These are phyloP conservation scores for Rhypophila decipiens DNA, from an alignment of 495 filamentous ascomycete species.

Conservation along the genomic window DNA sequence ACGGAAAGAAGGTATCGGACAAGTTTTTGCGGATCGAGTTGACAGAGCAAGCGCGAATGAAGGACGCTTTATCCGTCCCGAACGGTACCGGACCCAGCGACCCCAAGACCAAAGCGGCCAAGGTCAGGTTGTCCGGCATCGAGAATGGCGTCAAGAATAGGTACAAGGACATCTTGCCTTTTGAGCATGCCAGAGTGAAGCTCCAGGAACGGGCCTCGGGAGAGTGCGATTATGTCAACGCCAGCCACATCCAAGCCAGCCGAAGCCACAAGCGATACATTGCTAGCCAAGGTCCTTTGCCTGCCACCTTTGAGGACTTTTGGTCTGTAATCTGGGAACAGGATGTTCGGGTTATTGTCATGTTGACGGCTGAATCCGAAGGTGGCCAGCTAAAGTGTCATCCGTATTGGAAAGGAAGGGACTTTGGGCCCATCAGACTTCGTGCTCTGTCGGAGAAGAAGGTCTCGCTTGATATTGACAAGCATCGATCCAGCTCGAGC, in stretches of 20 bases:
- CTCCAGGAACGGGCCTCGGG: slow-evolving; percentile 63
- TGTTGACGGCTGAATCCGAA: slow-evolving; percentile 93
- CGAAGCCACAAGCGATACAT: slow-evolving; percentile 87
- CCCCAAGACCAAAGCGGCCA: background rate
- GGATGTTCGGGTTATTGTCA: slow-evolving; percentile 88
- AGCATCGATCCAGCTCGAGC: slow-evolving; percentile 27
- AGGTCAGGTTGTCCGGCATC: slow-evolving; percentile 70
- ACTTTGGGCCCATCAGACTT: slow-evolving; percentile 75
- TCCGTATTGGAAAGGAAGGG: slow-evolving; percentile 77
- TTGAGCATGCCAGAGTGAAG: slow-evolving; percentile 85
- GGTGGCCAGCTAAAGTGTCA: slow-evolving; percentile 94
- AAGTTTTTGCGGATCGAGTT: slow-evolving; percentile 80
- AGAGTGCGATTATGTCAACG: slow-evolving; percentile 92
- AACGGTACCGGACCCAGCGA: slow-evolving; percentile 27
- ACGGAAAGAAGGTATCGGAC: slow-evolving; percentile 74
- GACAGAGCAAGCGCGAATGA: slow-evolving; percentile 84
- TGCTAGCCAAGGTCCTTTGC: slow-evolving; percentile 88
- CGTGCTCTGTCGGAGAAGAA: slow-evolving; percentile 73
- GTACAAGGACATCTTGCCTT: slow-evolving; percentile 97
- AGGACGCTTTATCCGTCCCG: slow-evolving; percentile 68
- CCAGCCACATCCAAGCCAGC: slow-evolving; percentile 72
- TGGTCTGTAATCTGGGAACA: slow-evolving; percentile 98
- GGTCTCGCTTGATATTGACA: slow-evolving; percentile 64
- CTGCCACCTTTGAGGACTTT: slow-evolving; percentile 94
- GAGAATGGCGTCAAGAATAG: slow-evolving; percentile 93